Evolutionary conservation across 345 rosid genomes (phyloP).

Genomic region (Limnanthes douglasii): DNA sequence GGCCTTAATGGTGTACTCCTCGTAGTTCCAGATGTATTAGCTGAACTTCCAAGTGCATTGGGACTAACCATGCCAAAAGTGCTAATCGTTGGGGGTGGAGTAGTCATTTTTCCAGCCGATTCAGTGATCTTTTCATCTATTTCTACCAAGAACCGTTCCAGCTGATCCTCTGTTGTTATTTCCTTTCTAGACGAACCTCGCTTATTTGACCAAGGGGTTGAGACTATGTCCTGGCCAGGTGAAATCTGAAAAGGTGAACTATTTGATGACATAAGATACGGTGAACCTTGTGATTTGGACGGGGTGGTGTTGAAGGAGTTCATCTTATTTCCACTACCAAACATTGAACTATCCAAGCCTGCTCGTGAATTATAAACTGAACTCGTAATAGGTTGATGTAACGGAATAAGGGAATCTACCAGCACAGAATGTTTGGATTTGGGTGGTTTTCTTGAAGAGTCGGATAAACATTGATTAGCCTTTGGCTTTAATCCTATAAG

Average conservation of each 20-base stretch:
- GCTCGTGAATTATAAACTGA: slow-evolving; percentile 36
- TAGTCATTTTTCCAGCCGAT: slow-evolving; percentile 57
- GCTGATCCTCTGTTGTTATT: slow-evolving; percentile 75
- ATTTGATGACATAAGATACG: slow-evolving; percentile 53
- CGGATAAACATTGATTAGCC: slow-evolving; percentile 25
- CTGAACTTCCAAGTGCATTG: slow-evolving; percentile 44
- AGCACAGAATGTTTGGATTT: slow-evolving; percentile 35
- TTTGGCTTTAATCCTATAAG: slow-evolving; percentile 69
- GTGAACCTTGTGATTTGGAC: slow-evolving; percentile 41
- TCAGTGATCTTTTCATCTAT: slow-evolving; percentile 61
- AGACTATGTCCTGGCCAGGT: slow-evolving; percentile 40
- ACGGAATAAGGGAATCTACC: slow-evolving; percentile 63
- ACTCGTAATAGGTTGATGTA: slow-evolving; percentile 43
- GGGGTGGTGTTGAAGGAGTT: slow-evolving; percentile 35
- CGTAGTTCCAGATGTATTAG: slow-evolving; percentile 62
- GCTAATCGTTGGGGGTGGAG: slow-evolving; percentile 67
- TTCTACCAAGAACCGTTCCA: slow-evolving; percentile 71
- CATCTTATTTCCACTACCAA: slow-evolving; percentile 31
- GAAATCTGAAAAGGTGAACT: slow-evolving; percentile 45
- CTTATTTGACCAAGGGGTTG: slow-evolving; percentile 77
- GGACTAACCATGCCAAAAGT: slow-evolving; percentile 65
- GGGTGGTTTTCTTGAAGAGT: slow-evolving; percentile 48
- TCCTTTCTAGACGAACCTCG: slow-evolving; percentile 37
- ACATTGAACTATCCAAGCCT: slow-evolving; percentile 32
- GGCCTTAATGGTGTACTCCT: slow-evolving; percentile 83